A percentile compares a stretch with the other conserved stretches of the same genome.
Evolutionary conservation across 257 asterid genomes (phyloP).

Genomic region (Penstemon barbatus): DNA sequence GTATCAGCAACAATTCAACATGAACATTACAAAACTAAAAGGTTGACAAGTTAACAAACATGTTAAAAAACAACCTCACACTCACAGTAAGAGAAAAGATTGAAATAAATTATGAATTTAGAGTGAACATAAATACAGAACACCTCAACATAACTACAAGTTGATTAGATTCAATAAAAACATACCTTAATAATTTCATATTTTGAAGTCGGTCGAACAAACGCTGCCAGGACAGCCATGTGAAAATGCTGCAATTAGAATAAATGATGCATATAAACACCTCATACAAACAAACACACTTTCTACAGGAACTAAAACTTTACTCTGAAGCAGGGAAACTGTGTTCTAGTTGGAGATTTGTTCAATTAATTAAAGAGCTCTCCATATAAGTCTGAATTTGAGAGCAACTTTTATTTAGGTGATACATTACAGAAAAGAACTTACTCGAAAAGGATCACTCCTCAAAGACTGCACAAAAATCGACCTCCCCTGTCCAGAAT

Average conservation of each 20-base stretch:
- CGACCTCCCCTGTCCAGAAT: conserved; percentile 42
- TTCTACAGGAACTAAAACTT: no score
- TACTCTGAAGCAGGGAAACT: no score
- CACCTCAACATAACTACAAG: not conserved
- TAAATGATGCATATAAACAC: not conserved
- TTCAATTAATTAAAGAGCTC: not conserved
- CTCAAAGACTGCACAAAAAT: conserved; percentile 72
- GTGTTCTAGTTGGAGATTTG: no score
- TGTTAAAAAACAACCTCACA: not conserved
- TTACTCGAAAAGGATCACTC: conserved; percentile 81
- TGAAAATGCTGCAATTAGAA: conserved; percentile 58
- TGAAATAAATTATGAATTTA: no score
- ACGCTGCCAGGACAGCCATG: conserved; percentile 69
- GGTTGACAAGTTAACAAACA: not conserved
- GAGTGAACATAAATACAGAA: no score
- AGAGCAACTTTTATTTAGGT: not conserved
- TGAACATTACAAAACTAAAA: not conserved
- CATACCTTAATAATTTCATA: conserved; percentile 66
- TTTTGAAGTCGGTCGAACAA: conserved; percentile 46
- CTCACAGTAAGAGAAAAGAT: no score
- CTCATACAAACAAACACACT: not conserved
- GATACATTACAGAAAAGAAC: conserved; percentile 23
- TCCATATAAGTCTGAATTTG: not conserved
- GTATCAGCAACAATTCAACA: conserved; percentile 14
- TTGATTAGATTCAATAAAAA: not conserved